These are phyloP conservation scores for Thraustotheca clavata DNA, from an alignment of 352 stramenopile species.

Conservation along the genomic window DNA sequence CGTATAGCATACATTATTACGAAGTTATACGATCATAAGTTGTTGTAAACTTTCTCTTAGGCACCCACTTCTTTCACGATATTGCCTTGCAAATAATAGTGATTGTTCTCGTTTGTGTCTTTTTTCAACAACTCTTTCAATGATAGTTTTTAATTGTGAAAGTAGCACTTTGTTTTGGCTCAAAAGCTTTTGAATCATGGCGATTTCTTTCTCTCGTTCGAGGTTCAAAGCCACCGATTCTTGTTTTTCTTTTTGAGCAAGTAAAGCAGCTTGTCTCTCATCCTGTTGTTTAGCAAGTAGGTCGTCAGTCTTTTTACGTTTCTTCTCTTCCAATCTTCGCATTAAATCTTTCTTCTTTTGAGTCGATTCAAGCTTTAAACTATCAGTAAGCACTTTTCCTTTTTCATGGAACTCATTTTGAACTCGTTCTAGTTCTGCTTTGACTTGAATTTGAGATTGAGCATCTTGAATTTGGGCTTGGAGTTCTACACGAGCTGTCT, in stretches of 20 bases:
- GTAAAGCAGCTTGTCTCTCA: background rate
- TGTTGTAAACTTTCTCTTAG: constrained; percentile 29
- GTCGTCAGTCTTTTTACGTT: constrained; percentile 25
- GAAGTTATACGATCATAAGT: constrained; percentile 37
- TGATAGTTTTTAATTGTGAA: constrained; percentile 39
- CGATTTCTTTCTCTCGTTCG: constrained; percentile 36
- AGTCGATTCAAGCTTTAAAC: constrained; percentile 2
- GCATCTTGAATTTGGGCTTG: background rate
- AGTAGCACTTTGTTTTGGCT: constrained; percentile 35
- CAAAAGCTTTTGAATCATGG: constrained; percentile 53
- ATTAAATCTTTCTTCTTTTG: constrained; percentile 20
- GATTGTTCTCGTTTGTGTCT: constrained; percentile 46
- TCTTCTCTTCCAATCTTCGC: constrained; percentile 20
- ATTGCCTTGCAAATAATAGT: constrained; percentile 29
- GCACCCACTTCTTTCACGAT: constrained; percentile 22
- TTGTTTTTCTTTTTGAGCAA: constrained; percentile 14
- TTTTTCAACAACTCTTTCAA: constrained; percentile 46
- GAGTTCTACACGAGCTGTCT: background rate
- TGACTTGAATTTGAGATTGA: constrained; percentile 16
- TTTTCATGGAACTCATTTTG: constrained; percentile 19
- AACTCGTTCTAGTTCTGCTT: constrained; percentile 16
- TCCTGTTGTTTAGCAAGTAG: constrained; percentile 13
- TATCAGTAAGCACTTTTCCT: constrained; percentile 3
- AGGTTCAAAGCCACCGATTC: constrained; percentile 11
- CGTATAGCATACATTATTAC: too few species aligned